Percentiles rank a stretch among this genome's conserved stretches.
These are phyloP conservation scores for Boletus rubropictus DNA, from an alignment of 768 basidiomycete species.

Conservation along the genomic window DNA sequence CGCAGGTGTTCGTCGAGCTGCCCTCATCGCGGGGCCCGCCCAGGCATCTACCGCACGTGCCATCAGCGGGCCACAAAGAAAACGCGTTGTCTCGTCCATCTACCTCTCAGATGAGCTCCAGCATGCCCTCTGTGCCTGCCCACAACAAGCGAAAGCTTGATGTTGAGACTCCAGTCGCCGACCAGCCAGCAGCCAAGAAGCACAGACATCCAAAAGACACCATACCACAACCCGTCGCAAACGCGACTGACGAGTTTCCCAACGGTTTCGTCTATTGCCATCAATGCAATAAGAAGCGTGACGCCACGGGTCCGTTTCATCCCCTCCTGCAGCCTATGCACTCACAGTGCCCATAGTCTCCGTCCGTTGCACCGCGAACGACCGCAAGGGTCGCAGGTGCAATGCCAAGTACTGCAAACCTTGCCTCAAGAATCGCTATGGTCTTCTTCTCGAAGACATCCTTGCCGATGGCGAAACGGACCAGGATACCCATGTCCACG, in stretches of 20 bases:
- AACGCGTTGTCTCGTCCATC: slow-evolving; percentile 36
- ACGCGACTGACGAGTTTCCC: slow-evolving; percentile 28
- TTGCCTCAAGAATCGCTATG: slow-evolving; percentile 68
- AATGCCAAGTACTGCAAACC: slow-evolving; percentile 53
- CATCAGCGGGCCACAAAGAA: slow-evolving; percentile 41
- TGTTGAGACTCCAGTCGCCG: slow-evolving; percentile 11
- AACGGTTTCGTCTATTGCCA: slow-evolving; percentile 56
- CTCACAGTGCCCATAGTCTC: slow-evolving; percentile 23
- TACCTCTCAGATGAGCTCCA: slow-evolving; percentile 27
- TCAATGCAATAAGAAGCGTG: slow-evolving; percentile 64
- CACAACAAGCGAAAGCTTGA: slow-evolving; percentile 50
- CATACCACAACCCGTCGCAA: slow-evolving; percentile 12
- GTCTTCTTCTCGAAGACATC: slow-evolving; percentile 37
- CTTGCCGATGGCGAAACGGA: slow-evolving; percentile 33
- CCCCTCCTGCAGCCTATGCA: background rate
- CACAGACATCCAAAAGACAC: slow-evolving; percentile 27
- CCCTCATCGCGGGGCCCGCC: slow-evolving; percentile 32
- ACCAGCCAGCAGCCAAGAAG: slow-evolving; percentile 19
- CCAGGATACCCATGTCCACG: slow-evolving; percentile 25
- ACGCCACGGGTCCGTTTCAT: slow-evolving; percentile 38
- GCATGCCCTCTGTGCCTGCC: slow-evolving; percentile 25
- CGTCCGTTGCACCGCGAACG: slow-evolving; percentile 35
- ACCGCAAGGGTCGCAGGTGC: slow-evolving; percentile 40
- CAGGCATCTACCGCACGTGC: slow-evolving; percentile 24
- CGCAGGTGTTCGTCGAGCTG: slow-evolving; percentile 55